Evolutionary conservation across 2,329 filamentous ascomycete genomes (phyloP).

Genomic region (Corniculantispora saksenae): DNA sequence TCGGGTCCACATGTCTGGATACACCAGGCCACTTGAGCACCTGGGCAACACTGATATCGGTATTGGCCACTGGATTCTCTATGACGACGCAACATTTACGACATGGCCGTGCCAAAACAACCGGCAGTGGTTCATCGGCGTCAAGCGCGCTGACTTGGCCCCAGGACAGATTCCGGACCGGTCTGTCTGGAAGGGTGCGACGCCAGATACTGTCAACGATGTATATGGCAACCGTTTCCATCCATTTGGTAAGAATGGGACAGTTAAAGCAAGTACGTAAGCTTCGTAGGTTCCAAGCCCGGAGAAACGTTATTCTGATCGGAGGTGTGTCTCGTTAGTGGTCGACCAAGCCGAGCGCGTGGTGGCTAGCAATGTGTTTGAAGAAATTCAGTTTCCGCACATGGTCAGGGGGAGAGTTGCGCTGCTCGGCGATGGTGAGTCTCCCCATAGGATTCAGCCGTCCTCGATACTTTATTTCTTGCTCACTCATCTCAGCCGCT

Average conservation of each 20-base stretch:
- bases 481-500: constrained; percentile 20
- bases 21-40: constrained; percentile 21
- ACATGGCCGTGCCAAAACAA: constrained; percentile 25
- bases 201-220: constrained; percentile 21
- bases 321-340: constrained; percentile 16
- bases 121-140: constrained; percentile 26
- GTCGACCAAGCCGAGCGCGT: constrained; percentile 24
- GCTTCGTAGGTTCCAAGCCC: not conserved
- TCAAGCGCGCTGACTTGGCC: constrained; percentile 14
- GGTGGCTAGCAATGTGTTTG: constrained; percentile 25
- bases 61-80: constrained; percentile 25
- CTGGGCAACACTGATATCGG: constrained; percentile 21
- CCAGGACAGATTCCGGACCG: constrained; percentile 10
- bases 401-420: constrained; percentile 24
- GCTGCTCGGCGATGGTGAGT: constrained; percentile 25
- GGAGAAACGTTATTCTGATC: not conserved
- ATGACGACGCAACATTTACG: constrained; percentile 24
- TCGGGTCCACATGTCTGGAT: constrained; percentile 24
- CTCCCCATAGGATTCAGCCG: not conserved
- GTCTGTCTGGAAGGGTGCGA: constrained; percentile 23
- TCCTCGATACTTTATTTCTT: not conserved
- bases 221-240: constrained; percentile 24
- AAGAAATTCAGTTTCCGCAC: constrained; percentile 24
- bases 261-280: constrained; percentile 20
- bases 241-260: constrained; percentile 23